phyloP scores from a whole-genome alignment of 1,284 basidiomycete species.

The Microbotryum saponariae region DNA sequence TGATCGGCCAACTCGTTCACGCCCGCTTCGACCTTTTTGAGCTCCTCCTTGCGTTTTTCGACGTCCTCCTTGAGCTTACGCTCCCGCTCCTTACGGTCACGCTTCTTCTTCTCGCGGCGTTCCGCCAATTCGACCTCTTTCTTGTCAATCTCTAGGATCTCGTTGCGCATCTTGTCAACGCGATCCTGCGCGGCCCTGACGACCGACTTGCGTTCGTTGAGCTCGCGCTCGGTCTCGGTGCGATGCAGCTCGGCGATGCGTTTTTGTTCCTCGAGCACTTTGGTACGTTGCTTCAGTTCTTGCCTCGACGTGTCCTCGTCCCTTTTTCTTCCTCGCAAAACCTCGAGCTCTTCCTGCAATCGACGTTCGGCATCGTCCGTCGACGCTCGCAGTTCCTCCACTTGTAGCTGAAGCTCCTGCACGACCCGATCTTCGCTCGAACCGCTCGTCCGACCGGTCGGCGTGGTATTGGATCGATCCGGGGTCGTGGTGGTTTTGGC shows the following conservation, averaged over 20 bases:
- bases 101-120: slow-evolving; percentile 48
- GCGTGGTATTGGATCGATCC: background rate
- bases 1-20: slow-evolving; percentile 57
- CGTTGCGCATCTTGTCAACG: slow-evolving; percentile 58
- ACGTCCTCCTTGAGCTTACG: slow-evolving; percentile 38
- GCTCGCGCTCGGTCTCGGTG: slow-evolving; percentile 77
- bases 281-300: slow-evolving; percentile 72
- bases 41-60: slow-evolving; percentile 37
- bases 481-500: no score
- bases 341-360: slow-evolving; percentile 65
- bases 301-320: slow-evolving; percentile 70
- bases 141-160: slow-evolving; percentile 57
- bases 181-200: slow-evolving; percentile 59
- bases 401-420: slow-evolving; percentile 66
- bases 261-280: slow-evolving; percentile 76
- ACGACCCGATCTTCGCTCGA: slow-evolving; percentile 45
- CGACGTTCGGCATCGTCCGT: slow-evolving; percentile 51
- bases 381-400: slow-evolving; percentile 56
- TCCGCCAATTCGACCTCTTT: slow-evolving; percentile 45
- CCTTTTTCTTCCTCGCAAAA: slow-evolving; percentile 65
- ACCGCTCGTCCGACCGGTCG: slow-evolving; percentile 5
- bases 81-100: slow-evolving; percentile 39
- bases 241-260: slow-evolving; percentile 68
- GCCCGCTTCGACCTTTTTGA: slow-evolving; percentile 42
- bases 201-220: slow-evolving; percentile 59